Percentiles rank a stretch among this genome's conserved stretches.
phyloP scores from a whole-genome alignment of 2,329 filamentous ascomycete genomes.

The Erysiphe pulchra region DNA sequence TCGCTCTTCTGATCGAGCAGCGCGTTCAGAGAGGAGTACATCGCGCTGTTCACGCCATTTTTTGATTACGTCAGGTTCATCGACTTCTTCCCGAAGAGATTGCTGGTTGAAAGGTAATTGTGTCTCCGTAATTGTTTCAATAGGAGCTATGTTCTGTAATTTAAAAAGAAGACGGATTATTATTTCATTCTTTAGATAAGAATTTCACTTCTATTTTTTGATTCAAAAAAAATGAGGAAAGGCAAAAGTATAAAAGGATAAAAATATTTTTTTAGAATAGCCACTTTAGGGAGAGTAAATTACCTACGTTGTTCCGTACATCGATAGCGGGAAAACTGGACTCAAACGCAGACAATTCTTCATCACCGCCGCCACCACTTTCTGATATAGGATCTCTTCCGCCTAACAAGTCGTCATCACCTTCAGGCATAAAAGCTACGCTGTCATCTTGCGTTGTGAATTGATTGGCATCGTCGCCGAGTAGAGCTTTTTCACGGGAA shows the following conservation, averaged over 20 bases:
- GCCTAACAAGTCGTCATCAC: conserved; percentile 47
- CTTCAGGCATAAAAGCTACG: conserved; percentile 34
- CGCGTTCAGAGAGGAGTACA: conserved; percentile 55
- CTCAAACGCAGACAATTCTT: conserved; percentile 35
- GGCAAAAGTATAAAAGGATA: too few species aligned
- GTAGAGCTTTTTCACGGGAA: conserved; percentile 60
- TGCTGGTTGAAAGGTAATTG: conserved; percentile 5
- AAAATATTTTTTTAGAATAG: too few species aligned
- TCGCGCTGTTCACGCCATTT: conserved; percentile 85
- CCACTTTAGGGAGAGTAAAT: neutral
- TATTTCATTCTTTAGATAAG: too few species aligned
- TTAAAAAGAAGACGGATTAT: neutral
- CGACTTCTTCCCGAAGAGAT: conserved; percentile 21
- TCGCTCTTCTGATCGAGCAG: conserved; percentile 58
- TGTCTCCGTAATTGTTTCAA: conserved; percentile 56
- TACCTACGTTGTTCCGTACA: conserved; percentile 36
- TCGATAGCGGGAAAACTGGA: conserved; percentile 70
- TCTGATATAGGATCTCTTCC: conserved; percentile 18
- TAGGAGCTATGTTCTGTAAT: conserved; percentile 40
- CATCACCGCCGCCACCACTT: conserved; percentile 3
- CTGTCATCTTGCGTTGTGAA: conserved; percentile 58
- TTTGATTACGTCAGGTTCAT: conserved; percentile 70
- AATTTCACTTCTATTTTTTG: too few species aligned
- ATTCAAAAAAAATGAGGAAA: too few species aligned
- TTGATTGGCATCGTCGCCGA: conserved; percentile 82